Evolutionary conservation across 2,329 filamentous ascomycete genomes (phyloP).

Genomic region (Daldinia eschscholtzii): DNA sequence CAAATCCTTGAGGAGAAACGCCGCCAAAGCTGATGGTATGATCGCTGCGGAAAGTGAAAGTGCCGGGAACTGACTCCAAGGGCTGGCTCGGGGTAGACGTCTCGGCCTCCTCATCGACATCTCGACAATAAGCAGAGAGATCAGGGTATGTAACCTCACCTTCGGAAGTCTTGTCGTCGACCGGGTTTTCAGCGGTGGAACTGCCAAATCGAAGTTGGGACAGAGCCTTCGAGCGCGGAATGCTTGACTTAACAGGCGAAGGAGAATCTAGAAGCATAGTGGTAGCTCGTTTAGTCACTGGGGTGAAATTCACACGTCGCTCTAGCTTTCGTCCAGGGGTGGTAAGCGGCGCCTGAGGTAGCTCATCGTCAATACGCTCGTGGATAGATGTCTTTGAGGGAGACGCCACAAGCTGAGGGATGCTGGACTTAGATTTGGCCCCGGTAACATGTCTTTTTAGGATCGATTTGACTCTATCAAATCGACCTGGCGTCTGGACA

Average conservation of each 20-base stretch:
- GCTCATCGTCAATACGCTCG: constrained; percentile 62
- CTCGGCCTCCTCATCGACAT: constrained; percentile 48
- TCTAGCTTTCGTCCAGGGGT: constrained; percentile 75
- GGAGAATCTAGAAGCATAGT: constrained; percentile 64
- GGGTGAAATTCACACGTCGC: constrained; percentile 86
- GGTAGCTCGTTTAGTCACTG: constrained; percentile 69
- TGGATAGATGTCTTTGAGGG: constrained; percentile 63
- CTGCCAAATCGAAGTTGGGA: constrained; percentile 53
- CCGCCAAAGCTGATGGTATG: constrained; percentile 71
- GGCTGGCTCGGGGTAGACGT: constrained; percentile 35
- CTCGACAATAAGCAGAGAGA: constrained; percentile 57
- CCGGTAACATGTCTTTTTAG: constrained; percentile 59
- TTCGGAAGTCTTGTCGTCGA: constrained; percentile 47
- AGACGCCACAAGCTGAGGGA: constrained; percentile 59
- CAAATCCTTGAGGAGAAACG: constrained; percentile 65
- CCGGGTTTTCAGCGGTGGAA: constrained; percentile 53
- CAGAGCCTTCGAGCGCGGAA: constrained; percentile 59
- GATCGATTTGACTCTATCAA: constrained; percentile 71
- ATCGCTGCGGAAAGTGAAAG: constrained; percentile 75
- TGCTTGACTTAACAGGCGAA: constrained; percentile 66
- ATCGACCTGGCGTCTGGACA: constrained; percentile 63
- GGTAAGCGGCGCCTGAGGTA: constrained; percentile 67
- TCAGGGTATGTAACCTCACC: constrained; percentile 66
- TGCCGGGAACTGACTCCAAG: constrained; percentile 63
- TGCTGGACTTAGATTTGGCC: constrained; percentile 60